Conservation (phyloP, 1,284 basidiomycete species). For the Microbotryum lychnidis-dioicae region DNA sequence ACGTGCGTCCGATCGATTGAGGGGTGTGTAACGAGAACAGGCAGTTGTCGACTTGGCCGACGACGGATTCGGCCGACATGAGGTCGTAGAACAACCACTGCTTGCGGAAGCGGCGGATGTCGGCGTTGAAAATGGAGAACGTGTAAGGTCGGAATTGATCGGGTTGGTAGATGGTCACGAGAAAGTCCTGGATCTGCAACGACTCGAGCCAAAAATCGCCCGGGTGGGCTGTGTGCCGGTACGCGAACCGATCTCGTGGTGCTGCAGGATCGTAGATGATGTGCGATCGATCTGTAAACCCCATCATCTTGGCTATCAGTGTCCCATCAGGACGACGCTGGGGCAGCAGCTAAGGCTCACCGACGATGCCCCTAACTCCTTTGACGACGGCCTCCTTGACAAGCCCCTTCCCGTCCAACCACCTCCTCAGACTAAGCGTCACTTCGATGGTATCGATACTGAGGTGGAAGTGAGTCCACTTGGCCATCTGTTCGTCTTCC, state of each 20-base stretch:
- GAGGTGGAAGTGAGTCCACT: conserved; percentile 82
- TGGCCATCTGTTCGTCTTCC: conserved; percentile 37
- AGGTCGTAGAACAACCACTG: conserved; percentile 75
- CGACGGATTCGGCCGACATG: conserved; percentile 76
- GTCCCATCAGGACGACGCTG: not conserved
- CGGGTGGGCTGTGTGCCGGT: conserved; percentile 60
- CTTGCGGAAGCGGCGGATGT: conserved; percentile 74
- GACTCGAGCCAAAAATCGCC: conserved; percentile 92
- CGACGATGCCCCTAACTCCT: conserved; percentile 87
- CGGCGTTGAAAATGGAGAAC: conserved; percentile 91
- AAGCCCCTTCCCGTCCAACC: conserved; percentile 93
- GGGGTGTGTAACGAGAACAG: conserved; percentile 93
- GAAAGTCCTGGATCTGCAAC: conserved; percentile 80
- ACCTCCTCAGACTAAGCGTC: conserved; percentile 80
- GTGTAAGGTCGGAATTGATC: conserved; percentile 87
- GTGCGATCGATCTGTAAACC: conserved; percentile 66
- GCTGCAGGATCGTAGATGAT: conserved; percentile 65
- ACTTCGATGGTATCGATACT: conserved; percentile 93
- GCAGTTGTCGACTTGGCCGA: conserved; percentile 96
- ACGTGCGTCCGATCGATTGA: conserved; percentile 87
- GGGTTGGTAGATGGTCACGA: conserved; percentile 92
- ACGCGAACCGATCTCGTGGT: conserved; percentile 67
- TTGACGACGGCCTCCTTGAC: conserved; percentile 83
- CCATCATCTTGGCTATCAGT: not conserved
- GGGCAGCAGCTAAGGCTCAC: conserved; percentile 45